phyloP scores from a whole-genome alignment of 371 early-diverging fungal species.

The Rhizopus sp. region DNA sequence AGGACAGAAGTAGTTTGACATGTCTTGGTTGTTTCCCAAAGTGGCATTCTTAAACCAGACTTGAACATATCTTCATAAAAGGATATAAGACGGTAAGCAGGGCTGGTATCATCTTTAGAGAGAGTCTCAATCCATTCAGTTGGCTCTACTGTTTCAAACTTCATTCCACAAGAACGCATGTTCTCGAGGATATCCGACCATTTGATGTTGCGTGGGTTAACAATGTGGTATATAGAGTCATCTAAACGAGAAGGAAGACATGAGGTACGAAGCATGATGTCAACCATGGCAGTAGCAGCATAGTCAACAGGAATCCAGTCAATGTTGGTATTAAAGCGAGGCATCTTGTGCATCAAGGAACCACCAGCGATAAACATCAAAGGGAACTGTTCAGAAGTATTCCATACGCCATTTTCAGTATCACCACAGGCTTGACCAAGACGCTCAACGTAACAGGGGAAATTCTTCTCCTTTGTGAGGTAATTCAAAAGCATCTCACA shows the following conservation, averaged over 20 bases:
- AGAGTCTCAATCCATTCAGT: constrained; percentile 33
- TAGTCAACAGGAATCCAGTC: constrained; percentile 46
- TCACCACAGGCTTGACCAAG: constrained; percentile 50
- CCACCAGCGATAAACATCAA: constrained; percentile 44
- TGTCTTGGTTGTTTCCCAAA: constrained; percentile 28
- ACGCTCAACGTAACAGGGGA: constrained; percentile 39
- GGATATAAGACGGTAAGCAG: constrained; percentile 32
- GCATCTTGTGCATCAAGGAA: constrained; percentile 30
- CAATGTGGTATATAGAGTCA: constrained; percentile 37
- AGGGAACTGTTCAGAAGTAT: constrained; percentile 42
- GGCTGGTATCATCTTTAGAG: constrained; percentile 33
- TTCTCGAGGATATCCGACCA: constrained; percentile 29
- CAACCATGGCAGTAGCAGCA: constrained; percentile 33
- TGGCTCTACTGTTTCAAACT: constrained; percentile 27
- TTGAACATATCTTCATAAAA: constrained; percentile 34
- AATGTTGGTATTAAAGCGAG: constrained; percentile 19
- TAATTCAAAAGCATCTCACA: constrained; percentile 35
- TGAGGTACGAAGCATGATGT: constrained; percentile 30
- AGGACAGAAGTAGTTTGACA: constrained; percentile 5
- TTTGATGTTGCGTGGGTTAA: constrained; percentile 25
- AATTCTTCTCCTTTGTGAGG: constrained; percentile 31
- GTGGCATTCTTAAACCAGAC: constrained; percentile 19
- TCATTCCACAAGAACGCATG: constrained; percentile 26
- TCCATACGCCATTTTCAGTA: constrained; percentile 43
- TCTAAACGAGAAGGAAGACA: constrained; percentile 7